A percentile compares a stretch with the other conserved stretches of the same genome.
Conservation (phyloP, 106 monocot genomes). For the Apostasia shenzhenica region DNA sequence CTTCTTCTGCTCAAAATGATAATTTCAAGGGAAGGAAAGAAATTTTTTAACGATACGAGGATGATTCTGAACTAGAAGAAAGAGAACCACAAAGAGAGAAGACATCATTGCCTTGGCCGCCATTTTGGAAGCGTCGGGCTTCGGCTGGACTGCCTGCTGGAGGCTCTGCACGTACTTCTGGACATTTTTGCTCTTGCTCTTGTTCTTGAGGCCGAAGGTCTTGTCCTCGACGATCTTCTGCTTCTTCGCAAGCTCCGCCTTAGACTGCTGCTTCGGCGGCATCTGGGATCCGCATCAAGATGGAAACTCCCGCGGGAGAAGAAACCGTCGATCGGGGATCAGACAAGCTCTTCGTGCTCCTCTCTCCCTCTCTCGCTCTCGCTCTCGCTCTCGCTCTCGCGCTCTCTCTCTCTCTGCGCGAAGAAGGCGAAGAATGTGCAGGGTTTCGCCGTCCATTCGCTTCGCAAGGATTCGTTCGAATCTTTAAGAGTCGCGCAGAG, state of each 20-base stretch:
- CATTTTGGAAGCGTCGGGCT: conserved; percentile 65
- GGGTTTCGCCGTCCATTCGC: too few species aligned
- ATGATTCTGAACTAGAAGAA: not conserved
- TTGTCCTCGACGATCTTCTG: conserved; percentile 98
- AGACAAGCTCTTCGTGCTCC: not conserved
- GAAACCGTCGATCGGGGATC: not conserved
- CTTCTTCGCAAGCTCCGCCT: conserved; percentile 92
- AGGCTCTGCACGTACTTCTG: conserved; percentile 96
- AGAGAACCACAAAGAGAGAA: not conserved
- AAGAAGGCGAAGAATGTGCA: too few species aligned
- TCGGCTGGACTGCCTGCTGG: conserved; percentile 72
- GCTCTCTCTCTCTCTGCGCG: too few species aligned
- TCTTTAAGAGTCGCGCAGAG: too few species aligned
- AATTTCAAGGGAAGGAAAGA: not conserved
- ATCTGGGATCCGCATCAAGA: conserved; percentile 5
- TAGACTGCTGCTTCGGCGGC: conserved; percentile 42
- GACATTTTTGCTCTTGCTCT: conserved; percentile 97
- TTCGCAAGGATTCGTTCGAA: too few species aligned
- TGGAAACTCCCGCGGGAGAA: conserved; percentile 5
- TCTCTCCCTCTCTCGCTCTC: too few species aligned
- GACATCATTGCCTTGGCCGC: conserved; percentile 55
- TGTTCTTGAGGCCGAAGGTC: conserved; percentile 98
- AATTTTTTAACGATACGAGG: too few species aligned
- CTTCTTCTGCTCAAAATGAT: conserved; percentile 56
- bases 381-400: too few species aligned